Evolutionary conservation across 768 basidiomycete species (phyloP), one percentile per base, ranked within the genome.

Genomic region (Podaxis sp.): DNA sequence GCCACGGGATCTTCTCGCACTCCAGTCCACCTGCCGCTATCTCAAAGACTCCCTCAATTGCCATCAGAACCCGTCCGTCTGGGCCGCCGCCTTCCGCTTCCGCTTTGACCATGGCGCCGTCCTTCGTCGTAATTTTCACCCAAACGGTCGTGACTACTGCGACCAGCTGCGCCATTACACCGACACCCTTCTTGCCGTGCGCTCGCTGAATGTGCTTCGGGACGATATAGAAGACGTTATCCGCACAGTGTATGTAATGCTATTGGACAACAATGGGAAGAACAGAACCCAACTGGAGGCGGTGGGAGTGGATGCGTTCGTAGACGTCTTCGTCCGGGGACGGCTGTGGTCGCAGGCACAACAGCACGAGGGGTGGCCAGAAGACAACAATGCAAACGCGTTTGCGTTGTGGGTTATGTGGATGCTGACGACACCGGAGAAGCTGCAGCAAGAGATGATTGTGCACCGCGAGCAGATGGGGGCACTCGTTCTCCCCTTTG

Each of bases 261-360:
- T 87, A 71, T 73, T 83, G 3, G 89, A 90, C 65, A 85, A 88
- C 73, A 88, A 90, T 72, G 87, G 87, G 38, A 81, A 80, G 69
- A 91, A 91, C 70, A 77, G 78, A 39, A 73, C 67, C 3, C 86
- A 86, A 72, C 82, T 90, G 53, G 76, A 82, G 61, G 75, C 73
- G 24, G 87, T 84, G 0, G 80, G 81, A 3, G 75, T 87, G 2
- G 77, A 79, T 40, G 64, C 64, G 4, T 86, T 82, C 48, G 76
- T 84, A 8, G 78, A 82, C 52, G 19, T 59, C 1, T 84, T 80
- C 61, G 70, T 87, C 39, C 77, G 77, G 36, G 68, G 68, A n/a
- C 78, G 79, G 6, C 75, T 88, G 28, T 82, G 83, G 76, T 76
- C 81, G 38, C 65, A 69, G 26, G 61, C 70, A 2, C 68, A 71